Percentiles rank a stretch among this genome's conserved stretches.
Conservation (phyloP, 1,284 basidiomycete genomes). For the Porodaedalea pini region DNA sequence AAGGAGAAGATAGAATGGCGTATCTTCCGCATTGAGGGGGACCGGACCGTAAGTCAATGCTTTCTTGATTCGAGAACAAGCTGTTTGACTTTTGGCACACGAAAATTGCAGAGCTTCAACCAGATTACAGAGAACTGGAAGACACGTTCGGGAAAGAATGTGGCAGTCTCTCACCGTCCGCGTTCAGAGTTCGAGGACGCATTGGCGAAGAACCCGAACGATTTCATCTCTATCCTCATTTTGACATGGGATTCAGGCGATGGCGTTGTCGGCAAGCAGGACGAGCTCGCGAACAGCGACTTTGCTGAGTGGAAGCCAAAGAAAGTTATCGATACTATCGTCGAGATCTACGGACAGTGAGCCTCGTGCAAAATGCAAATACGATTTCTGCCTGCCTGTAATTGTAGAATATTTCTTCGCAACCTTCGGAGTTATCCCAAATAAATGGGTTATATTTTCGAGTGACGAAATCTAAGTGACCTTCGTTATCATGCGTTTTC, state of each 20-base stretch:
- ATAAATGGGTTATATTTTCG: no score
- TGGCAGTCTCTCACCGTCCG: constrained; percentile 5
- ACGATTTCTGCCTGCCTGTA: not conserved
- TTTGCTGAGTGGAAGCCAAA: constrained; percentile 17
- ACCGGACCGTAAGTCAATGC: constrained; percentile 26
- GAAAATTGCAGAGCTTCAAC: not conserved
- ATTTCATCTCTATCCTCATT: constrained; percentile 3
- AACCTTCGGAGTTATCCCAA: no score
- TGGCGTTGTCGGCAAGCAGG: constrained; percentile 7
- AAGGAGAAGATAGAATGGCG: constrained; percentile 28
- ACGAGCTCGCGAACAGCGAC: constrained; percentile 8
- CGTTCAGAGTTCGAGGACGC: constrained; percentile 1
- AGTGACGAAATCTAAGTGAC: no score
- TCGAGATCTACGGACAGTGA: not conserved
- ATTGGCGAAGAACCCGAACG: constrained; percentile 11
- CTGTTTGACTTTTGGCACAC: not conserved
- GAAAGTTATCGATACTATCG: constrained; percentile 10
- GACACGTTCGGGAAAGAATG: not conserved
- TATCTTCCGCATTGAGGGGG: constrained; percentile 37
- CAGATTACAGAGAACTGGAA: not conserved
- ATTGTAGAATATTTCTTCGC: no score
- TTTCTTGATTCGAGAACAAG: not conserved
- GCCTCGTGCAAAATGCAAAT: not conserved
- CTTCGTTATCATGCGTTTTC: no score
- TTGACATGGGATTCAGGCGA: constrained; percentile 2